Percentiles rank a stretch among this genome's conserved stretches.
phyloP scores from a whole-genome alignment of 768 basidiomycete genomes.

The Pilatotrama ljubarskyi region DNA sequence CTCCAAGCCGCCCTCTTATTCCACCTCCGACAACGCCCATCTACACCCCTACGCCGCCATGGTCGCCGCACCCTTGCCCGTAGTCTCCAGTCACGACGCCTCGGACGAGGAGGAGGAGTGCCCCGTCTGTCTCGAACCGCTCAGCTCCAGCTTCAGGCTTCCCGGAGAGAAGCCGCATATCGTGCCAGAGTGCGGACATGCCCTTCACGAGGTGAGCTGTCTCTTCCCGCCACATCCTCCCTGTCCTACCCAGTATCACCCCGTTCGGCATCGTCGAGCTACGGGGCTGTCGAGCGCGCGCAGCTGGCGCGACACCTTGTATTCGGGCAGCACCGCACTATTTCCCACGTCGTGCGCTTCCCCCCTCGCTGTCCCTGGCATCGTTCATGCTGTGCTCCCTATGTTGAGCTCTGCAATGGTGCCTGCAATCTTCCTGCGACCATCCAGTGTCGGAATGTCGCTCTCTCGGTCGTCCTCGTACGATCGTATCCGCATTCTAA shows the following conservation, averaged over 20 bases:
- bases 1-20: constrained; percentile 30
- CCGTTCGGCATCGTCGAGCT: not conserved
- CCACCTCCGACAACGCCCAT: constrained; percentile 39
- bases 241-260: not conserved
- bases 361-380: constrained; percentile 4
- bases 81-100: constrained; percentile 64
- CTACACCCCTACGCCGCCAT: constrained; percentile 60
- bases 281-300: not conserved
- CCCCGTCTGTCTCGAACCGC: constrained; percentile 94
- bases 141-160: constrained; percentile 89
- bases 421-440: not conserved
- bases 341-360: constrained; percentile 10
- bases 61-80: constrained; percentile 67
- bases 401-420: not conserved
- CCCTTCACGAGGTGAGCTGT: constrained; percentile 81
- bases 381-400: not conserved
- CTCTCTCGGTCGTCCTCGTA: not conserved
- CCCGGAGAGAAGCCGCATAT: constrained; percentile 98
- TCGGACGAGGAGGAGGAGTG: constrained; percentile 83
- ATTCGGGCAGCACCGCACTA: constrained; percentile 9
- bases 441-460: not conserved
- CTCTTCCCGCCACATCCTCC: not conserved
- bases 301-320: not conserved
- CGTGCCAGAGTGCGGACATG: constrained; percentile 96
- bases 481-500: not conserved